Conservation (phyloP, 495 filamentous ascomycete genomes). For the Aspergillus heteromorphus region DNA sequence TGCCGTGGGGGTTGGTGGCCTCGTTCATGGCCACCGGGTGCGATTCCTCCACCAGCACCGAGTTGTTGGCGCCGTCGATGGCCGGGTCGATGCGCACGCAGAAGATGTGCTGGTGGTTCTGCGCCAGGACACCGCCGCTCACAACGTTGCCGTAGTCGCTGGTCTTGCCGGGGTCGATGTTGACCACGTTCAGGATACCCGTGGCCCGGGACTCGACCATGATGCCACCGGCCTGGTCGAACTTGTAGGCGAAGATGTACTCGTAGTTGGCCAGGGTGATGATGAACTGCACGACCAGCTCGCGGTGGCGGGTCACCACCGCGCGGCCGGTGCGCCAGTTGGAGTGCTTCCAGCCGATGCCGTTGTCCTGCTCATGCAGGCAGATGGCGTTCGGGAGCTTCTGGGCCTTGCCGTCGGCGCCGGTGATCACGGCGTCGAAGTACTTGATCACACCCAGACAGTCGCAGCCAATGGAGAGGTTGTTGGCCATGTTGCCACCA, state of each 20-base stretch:
- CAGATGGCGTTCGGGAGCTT: constrained; percentile 60
- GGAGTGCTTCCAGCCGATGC: constrained; percentile 67
- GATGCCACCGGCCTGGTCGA: constrained; percentile 80
- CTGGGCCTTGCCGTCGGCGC: constrained; percentile 48
- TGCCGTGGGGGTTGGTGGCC: constrained; percentile 76
- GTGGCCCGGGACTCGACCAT: constrained; percentile 81
- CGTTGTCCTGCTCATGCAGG: constrained; percentile 66
- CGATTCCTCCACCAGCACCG: constrained; percentile 67
- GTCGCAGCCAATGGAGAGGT: constrained; percentile 64
- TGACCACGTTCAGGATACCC: constrained; percentile 80
- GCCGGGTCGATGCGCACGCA: constrained; percentile 83
- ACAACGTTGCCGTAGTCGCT: constrained; percentile 77
- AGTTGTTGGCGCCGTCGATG: constrained; percentile 69
- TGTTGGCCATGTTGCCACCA: constrained; percentile 64
- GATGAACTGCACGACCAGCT: constrained; percentile 68
- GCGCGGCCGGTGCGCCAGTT: constrained; percentile 66
- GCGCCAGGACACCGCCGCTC: constrained; percentile 75
- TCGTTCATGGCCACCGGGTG: constrained; percentile 63
- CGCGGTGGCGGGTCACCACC: constrained; percentile 55
- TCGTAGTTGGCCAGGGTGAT: constrained; percentile 82
- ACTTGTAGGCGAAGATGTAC: constrained; percentile 82
- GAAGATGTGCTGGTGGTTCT: constrained; percentile 90
- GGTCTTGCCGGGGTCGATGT: constrained; percentile 61
- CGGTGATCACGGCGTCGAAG: constrained; percentile 54
- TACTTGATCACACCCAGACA: constrained; percentile 67